A percentile compares a stretch with the other conserved stretches of the same genome.
These are phyloP conservation scores for Venturiaceae sp. DNA, from an alignment of 2,329 filamentous ascomycete species.

Conservation along the genomic window DNA sequence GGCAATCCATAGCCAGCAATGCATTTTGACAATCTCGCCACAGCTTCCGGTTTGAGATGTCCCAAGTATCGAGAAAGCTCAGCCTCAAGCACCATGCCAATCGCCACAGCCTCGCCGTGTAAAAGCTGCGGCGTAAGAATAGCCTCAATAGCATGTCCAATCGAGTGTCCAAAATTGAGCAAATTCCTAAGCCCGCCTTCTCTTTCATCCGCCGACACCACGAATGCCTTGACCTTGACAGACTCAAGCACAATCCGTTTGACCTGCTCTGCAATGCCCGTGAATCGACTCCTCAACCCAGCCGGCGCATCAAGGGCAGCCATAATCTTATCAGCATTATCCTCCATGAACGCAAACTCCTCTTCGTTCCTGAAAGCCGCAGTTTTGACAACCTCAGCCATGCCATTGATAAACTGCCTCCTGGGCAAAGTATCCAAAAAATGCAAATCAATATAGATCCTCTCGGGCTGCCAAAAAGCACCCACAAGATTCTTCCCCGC, in stretches of 20 bases:
- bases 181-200: slow-evolving; percentile 91
- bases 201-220: slow-evolving; percentile 88
- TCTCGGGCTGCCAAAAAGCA: slow-evolving; percentile 90
- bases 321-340: slow-evolving; percentile 69
- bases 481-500: slow-evolving; percentile 94
- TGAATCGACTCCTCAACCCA: slow-evolving; percentile 42
- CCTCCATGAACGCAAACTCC: slow-evolving; percentile 77
- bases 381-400: slow-evolving; percentile 97
- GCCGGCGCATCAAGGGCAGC: slow-evolving; percentile 43
- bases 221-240: slow-evolving; percentile 85
- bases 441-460: slow-evolving; percentile 87
- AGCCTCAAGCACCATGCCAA: slow-evolving; percentile 97
- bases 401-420: slow-evolving; percentile 94
- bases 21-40: slow-evolving; percentile 84
- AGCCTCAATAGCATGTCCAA: slow-evolving; percentile 93
- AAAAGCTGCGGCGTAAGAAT: slow-evolving; percentile 91
- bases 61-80: slow-evolving; percentile 86
- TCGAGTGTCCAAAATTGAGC: slow-evolving; percentile 95
- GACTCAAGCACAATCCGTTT: slow-evolving; percentile 71
- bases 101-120: slow-evolving; percentile 90
- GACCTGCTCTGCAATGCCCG: slow-evolving; percentile 49
- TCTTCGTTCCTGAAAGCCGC: slow-evolving; percentile 89
- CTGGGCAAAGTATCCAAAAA: slow-evolving; percentile 86
- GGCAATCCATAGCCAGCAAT: slow-evolving; percentile 90
- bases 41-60: slow-evolving; percentile 73